phyloP scores from a whole-genome alignment of 768 basidiomycete genomes.

The Lactarius hatsudake region DNA sequence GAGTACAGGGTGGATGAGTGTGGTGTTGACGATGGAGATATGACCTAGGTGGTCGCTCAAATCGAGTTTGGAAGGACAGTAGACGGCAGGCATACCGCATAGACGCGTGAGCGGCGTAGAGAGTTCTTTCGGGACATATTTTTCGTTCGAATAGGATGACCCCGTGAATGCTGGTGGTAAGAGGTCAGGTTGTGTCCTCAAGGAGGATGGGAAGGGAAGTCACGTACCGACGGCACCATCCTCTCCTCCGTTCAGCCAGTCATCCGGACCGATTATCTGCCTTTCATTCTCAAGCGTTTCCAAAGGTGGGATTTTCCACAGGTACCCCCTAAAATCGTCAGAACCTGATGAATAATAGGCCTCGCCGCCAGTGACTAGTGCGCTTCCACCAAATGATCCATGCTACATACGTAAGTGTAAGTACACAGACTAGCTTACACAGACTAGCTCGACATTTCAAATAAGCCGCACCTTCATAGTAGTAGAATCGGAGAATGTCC shows the following conservation, averaged over 20 bases:
- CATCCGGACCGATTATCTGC: constrained; percentile 41
- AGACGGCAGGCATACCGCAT: constrained; percentile 43
- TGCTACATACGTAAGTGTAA: constrained; percentile 45
- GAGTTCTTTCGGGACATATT: constrained; percentile 58
- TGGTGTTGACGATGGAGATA: constrained; percentile 72
- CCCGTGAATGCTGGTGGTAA: constrained; percentile 18
- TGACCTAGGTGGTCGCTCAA: constrained; percentile 47
- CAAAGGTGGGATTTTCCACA: constrained; percentile 70
- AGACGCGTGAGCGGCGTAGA: constrained; percentile 59
- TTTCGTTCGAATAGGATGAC: constrained; percentile 39
- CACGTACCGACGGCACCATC: constrained; percentile 39
- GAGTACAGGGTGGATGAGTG: constrained; percentile 67
- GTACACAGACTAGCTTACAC: background rate
- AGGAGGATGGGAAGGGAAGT: background rate
- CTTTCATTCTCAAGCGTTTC: constrained; percentile 45
- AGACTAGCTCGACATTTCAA: background rate
- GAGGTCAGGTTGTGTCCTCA: background rate
- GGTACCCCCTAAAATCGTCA: constrained; percentile 76
- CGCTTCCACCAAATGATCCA: constrained; percentile 64
- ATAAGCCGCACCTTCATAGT: constrained; percentile 63
- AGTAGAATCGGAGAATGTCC: constrained; percentile 66
- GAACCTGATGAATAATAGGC: constrained; percentile 72
- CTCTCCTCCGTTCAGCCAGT: constrained; percentile 44
- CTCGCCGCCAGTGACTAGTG: constrained; percentile 48
- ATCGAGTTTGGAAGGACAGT: background rate